These are phyloP conservation scores for Reutealis trisperma DNA, from an alignment of 345 rosid genomes.

Conservation along the genomic window DNA sequence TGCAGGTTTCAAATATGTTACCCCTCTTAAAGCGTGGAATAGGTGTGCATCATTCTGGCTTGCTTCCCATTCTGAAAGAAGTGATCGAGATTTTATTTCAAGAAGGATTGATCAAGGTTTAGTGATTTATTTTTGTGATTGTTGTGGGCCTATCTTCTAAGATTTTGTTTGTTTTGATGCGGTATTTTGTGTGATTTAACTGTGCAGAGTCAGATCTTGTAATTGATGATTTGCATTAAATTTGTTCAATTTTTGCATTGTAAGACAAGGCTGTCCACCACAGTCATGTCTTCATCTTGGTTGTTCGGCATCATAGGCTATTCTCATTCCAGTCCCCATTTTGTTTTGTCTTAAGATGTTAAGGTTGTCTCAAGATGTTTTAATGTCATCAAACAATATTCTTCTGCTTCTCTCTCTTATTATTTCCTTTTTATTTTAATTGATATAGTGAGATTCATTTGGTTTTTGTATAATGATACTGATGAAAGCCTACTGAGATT, in stretches of 20 bases:
- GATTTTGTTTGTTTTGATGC: not conserved
- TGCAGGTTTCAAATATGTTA: slow-evolving; percentile 85
- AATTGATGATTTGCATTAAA: not conserved
- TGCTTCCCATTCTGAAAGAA: slow-evolving; percentile 98
- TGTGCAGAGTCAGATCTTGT: not conserved
- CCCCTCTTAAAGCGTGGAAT: slow-evolving; percentile 98
- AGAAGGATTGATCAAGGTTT: slow-evolving; percentile 96
- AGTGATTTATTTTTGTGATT: not conserved
- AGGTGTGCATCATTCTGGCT: slow-evolving; percentile 98
- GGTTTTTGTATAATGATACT: not conserved
- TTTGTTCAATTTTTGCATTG: not conserved
- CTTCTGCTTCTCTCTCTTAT: not conserved
- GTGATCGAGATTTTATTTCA: slow-evolving; percentile 97
- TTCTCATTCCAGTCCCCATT: not conserved
- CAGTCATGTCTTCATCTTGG: not conserved
- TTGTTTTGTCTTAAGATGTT: not conserved
- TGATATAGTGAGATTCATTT: not conserved
- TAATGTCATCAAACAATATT: not conserved
- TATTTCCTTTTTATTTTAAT: not conserved
- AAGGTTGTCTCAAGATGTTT: not conserved
- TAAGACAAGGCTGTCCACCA: not conserved
- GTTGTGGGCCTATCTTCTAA: not conserved
- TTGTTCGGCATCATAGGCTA: not conserved
- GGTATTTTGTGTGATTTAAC: not conserved
- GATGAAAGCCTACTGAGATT: not conserved